Base-by-base conservation (phyloP, 2,329 filamentous ascomycete species). In the Penicillium sp. region DNA sequence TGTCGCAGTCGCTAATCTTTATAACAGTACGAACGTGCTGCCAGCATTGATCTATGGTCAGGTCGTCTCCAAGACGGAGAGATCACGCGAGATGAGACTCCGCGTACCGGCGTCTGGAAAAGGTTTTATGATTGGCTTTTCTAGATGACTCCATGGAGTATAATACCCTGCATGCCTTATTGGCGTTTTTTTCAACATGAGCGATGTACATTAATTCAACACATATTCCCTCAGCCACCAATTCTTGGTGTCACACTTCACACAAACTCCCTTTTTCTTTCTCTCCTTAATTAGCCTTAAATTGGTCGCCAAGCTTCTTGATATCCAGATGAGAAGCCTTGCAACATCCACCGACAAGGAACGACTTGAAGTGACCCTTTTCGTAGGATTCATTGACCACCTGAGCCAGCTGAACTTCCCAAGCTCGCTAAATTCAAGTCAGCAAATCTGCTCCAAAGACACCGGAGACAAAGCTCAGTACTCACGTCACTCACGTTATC, bases 331-430 rank as follows among this genome's bases (percentile, higher is more conserved):
- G 72, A 3, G 69, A 73, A 7, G 74, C 74, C 60, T 78, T 79
- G 64, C 77, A 80, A 58, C 77, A 80, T 11, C 77, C 77, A 4
- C 77, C 77, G 2, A 78, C 75, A 44, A 78, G 58, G 40, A 79
- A 71, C 0, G 61, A 59, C 9, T 53, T 52, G 48, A 69, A 69
- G 24, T 52, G 59, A 3, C 66, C 63, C 22, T 63, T 66, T 62
- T 66, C 70, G 5, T 61, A 43, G 3, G 67, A 63, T 36, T 66
- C 59, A 8, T 61, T 61, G 32, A 77, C 67, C 34, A 76, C 66
- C 10, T 67, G 63, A 4, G 67, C 70, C 8, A 77, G 56, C 43
- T 67, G 65, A 24, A 68, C 63, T 54, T 75, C 73, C 75, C 75
- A 77, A n/a, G 67, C 51, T 16, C 55, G 56, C 66, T 70, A 43